Base-by-base conservation (phyloP, 441 rosid genomes). In the Raphanus hybrid region DNA sequence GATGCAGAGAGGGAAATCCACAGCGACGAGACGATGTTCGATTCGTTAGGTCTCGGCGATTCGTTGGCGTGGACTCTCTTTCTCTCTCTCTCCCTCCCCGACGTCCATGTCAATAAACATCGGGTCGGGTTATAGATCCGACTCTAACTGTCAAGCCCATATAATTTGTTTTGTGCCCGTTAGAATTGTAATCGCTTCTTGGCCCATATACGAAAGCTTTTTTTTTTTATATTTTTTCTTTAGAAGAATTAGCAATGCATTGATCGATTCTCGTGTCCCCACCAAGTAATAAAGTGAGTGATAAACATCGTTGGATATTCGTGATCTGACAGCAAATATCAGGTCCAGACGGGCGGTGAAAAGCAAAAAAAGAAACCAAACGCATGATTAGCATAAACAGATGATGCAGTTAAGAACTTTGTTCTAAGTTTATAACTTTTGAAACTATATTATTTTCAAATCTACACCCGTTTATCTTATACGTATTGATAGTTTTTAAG, bases 41-140 rank as follows among this genome's bases (percentile, higher is more conserved):
- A 76, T 76, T 29, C 78, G 69, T 50, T 68, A 32, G 27, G 52
- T 32, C 61, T 48, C 79, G 79, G 43, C 69, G 32, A 75, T 48
- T 5, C 74, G 70, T 52, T 69, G 48, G 45, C 69, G 70, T 69
- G 70, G 58, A 48, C 54, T 48, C 54, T 48, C 2, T 48, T 15
- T n/a, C 15, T 48, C 16, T 48, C 2, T 48, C 54, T 5, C 54
- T n/a, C 14, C 15, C 14, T 15, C 12, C 6, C 14, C 52, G 20
- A 54, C 14, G 6, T 68, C 69, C 27, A 50, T 48, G 54, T 48
- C 1, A 54, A 70, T 37, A 29, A 35, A 6, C 3, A 52, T 52
- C 37, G 65, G 70, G 80, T 70, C 75, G 70, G 79, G 64, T 69
- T 7, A 37, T 52, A 39, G 65, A 76, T 63, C 75, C 37, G 50